Evolutionary conservation across 768 basidiomycete genomes (phyloP).

Genomic region (Tephrocybe sp.): DNA sequence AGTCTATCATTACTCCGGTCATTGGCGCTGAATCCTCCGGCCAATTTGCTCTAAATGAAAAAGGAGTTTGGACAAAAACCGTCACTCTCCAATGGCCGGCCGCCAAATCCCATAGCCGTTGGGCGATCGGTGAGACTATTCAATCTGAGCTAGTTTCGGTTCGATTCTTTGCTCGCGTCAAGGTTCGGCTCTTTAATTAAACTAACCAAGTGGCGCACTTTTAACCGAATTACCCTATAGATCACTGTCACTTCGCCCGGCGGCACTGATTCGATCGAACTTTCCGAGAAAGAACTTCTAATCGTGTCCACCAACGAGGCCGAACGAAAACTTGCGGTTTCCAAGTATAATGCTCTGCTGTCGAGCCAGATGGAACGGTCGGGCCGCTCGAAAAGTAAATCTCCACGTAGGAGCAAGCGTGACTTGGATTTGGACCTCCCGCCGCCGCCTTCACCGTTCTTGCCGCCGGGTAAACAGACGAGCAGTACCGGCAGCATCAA

Average conservation of each 20-base stretch:
- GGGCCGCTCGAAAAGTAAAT: constrained; percentile 55
- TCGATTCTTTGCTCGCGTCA: constrained; percentile 69
- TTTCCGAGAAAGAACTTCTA: constrained; percentile 64
- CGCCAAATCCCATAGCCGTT: constrained; percentile 64
- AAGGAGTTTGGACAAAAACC: constrained; percentile 63
- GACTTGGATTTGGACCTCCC: constrained; percentile 31
- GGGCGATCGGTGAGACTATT: constrained; percentile 81
- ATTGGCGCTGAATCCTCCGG: constrained; percentile 61
- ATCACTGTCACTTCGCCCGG: constrained; percentile 52
- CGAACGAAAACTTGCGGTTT: constrained; percentile 64
- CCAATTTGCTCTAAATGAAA: constrained; percentile 51
- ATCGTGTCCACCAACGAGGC: constrained; percentile 70
- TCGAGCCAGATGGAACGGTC: constrained; percentile 24
- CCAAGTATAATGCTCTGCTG: constrained; percentile 53
- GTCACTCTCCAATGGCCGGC: constrained; percentile 75
- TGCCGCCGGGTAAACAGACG: constrained; percentile 9
- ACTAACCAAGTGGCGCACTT: constrained; percentile 10
- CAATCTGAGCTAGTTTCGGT: constrained; percentile 62
- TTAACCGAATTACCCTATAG: constrained; percentile 27
- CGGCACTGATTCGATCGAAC: constrained; percentile 67
- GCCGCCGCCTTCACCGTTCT: constrained; percentile 40
- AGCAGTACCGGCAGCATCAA: constrained; percentile 13
- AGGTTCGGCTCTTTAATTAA: constrained; percentile 41
- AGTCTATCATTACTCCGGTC: constrained; percentile 51
- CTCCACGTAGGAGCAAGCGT: constrained; percentile 46